Evolutionary conservation across 164 flowering plant genomes (phyloP), one percentile per base, ranked within the genome.

Genomic region (Stephania japonica): DNA sequence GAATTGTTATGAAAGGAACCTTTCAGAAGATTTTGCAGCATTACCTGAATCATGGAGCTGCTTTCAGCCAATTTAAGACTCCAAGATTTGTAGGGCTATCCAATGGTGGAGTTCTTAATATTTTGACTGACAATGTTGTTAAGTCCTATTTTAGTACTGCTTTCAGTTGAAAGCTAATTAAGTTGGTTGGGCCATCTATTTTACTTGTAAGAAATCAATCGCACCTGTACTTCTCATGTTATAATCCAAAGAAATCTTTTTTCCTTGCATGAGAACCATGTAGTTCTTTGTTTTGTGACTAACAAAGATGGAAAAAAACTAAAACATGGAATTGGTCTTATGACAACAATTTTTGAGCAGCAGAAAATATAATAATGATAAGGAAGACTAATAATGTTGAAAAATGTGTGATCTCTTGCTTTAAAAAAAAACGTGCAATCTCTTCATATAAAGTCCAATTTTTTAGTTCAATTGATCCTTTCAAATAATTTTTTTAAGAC

Each of bases 61-160:
- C 93, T 13, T 84, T 85, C 1, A 91, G 91, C 81, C 99, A 95
- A 85, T 95, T 85, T 79, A 95, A 93, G 75, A 88, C 90, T 0
- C 99, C 99, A 0, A 70, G 99, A 47, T 91, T 88, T 71, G 87
- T 94, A 0, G 88, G 90, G 1, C 70, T 83, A 0, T 63, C 69
- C 0, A 89, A 94, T 79, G 76, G 62, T 13, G 19, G 12, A 0
- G 89, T 94, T 25, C 71, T 91, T 75, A 84, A 87, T 56, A 92
- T 94, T 72, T 75, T 94, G 69, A 68, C 70, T 67, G 75, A n/a
- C 49, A 92, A 87, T 83, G 93, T 85, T 41, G 87, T 62, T 9
- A 84, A 80, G 78, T 83, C 75, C 79, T 90, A 78, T 70, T 83
- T 84, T 53, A 94, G 99, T 71, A 85, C 93, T 82, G 91, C 93